A percentile compares a stretch with the other conserved stretches of the same genome.
phyloP scores from a whole-genome alignment of 1,139 yeast genomes.

The Yamadazyma dendronema region DNA sequence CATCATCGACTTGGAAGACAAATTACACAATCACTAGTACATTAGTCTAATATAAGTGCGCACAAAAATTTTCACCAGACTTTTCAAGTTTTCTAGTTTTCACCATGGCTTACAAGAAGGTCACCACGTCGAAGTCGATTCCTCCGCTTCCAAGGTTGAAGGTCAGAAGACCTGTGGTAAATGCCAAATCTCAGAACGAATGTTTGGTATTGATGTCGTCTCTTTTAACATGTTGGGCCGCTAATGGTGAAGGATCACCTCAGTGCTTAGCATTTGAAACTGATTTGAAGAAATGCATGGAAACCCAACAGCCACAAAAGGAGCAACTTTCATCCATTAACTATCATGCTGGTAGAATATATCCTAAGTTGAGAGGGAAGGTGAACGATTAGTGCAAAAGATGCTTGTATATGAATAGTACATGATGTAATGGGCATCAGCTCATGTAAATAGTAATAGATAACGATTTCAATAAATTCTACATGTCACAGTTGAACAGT shows the following conservation, averaged over 20 bases:
- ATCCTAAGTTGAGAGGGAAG: constrained; percentile 74
- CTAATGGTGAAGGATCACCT: constrained; percentile 80
- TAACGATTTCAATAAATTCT: too few relatives aligned
- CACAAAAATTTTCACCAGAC: not conserved
- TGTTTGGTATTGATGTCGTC: constrained; percentile 84
- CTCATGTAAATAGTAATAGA: constrained; percentile 7
- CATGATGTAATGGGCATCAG: too few relatives aligned
- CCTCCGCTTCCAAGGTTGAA: constrained; percentile 78
- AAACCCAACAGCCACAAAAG: constrained; percentile 44
- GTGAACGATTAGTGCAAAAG: constrained; percentile 68
- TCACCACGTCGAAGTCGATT: constrained; percentile 33
- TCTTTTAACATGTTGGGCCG: constrained; percentile 92
- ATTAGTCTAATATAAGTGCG: too few relatives aligned
- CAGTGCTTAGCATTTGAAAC: constrained; percentile 63
- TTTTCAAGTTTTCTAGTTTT: not conserved
- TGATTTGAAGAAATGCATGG: constrained; percentile 49
- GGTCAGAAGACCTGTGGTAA: constrained; percentile 63
- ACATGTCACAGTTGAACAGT: too few relatives aligned
- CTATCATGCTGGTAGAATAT: constrained; percentile 80
- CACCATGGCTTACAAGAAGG: constrained; percentile 29
- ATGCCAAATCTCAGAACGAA: constrained; percentile 56
- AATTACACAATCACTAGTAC: not conserved
- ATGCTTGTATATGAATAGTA: too few relatives aligned
- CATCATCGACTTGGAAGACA: constrained; percentile 8
- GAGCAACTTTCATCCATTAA: constrained; percentile 57